phyloP scores from a whole-genome alignment of 2,329 filamentous ascomycete genomes.

The Alternaria arborescens region DNA sequence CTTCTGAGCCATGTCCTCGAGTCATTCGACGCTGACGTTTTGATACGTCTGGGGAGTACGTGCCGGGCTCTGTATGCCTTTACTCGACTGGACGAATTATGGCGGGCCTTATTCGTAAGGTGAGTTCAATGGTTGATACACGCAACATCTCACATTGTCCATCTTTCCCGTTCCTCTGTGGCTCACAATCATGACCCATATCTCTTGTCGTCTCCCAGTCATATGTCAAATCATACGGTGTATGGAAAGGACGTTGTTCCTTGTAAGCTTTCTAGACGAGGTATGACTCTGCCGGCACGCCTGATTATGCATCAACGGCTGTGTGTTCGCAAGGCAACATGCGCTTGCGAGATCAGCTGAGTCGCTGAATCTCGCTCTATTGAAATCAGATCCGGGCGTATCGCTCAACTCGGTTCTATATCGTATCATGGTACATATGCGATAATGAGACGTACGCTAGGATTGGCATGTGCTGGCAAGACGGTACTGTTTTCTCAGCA shows the following conservation, averaged over 20 bases:
- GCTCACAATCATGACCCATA: constrained; percentile 6
- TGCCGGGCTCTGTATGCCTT: constrained; percentile 90
- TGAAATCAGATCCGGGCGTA: background rate
- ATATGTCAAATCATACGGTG: constrained; percentile 7
- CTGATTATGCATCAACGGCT: background rate
- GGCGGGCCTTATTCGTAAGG: constrained; percentile 85
- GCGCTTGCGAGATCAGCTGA: background rate
- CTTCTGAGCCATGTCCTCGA: constrained; percentile 79
- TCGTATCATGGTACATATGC: background rate
- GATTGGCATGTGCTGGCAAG: background rate
- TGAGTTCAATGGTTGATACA: constrained; percentile 62
- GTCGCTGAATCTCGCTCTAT: background rate
- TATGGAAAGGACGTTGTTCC: constrained; percentile 3
- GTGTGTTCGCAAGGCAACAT: background rate
- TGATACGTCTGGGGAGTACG: constrained; percentile 75
- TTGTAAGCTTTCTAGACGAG: constrained; percentile 5
- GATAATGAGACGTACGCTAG: background rate
- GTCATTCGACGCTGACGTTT: constrained; percentile 68
- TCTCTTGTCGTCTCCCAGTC: background rate
- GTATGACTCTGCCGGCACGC: constrained; percentile 13
- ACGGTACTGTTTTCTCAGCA: background rate
- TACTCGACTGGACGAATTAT: constrained; percentile 83
- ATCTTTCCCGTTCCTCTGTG: constrained; percentile 2
- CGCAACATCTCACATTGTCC: constrained; percentile 4
- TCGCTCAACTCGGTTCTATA: background rate